These are phyloP conservation scores for Scheffersomyces coipomensis DNA, from an alignment of 805 yeast genomes.

Conservation along the genomic window DNA sequence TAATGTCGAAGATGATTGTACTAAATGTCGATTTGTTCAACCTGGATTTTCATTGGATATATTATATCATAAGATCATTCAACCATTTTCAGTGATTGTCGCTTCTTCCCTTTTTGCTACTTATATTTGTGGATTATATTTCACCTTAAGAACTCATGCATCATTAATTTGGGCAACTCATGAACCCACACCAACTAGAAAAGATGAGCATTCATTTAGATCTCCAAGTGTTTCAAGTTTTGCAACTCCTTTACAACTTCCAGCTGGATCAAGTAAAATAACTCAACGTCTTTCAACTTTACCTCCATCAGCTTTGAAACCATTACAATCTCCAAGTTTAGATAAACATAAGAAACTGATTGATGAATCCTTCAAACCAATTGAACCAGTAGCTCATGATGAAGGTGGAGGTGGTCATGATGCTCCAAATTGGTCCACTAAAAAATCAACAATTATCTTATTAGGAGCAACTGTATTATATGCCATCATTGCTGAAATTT, in stretches of 20 bases:
- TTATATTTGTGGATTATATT: slow-evolving; percentile 84
- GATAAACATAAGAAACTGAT: neutral
- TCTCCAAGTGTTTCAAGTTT: slow-evolving; percentile 41
- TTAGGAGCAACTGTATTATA: slow-evolving; percentile 82
- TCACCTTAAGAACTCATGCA: slow-evolving; percentile 94
- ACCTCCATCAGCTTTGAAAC: slow-evolving; percentile 15
- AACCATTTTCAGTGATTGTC: slow-evolving; percentile 80
- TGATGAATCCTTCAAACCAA: neutral
- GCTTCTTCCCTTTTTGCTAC: slow-evolving; percentile 79
- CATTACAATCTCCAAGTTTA: neutral
- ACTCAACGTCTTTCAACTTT: slow-evolving; percentile 7
- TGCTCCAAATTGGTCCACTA: slow-evolving; percentile 95
- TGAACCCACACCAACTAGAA: slow-evolving; percentile 31
- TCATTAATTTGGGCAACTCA: slow-evolving; percentile 86
- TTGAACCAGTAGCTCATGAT: slow-evolving; percentile 14
- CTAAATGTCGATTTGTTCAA: slow-evolving; percentile 72
- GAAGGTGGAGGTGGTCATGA: slow-evolving; percentile 73
- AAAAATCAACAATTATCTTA: slow-evolving; percentile 77
- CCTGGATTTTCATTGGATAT: slow-evolving; percentile 70
- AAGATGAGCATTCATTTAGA: slow-evolving; percentile 22
- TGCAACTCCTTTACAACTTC: slow-evolving; percentile 13
- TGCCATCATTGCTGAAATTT: slow-evolving; percentile 90
- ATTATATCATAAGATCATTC: slow-evolving; percentile 64
- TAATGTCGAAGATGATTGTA: slow-evolving; percentile 45
- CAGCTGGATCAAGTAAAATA: slow-evolving; percentile 7